Evolutionary conservation across 352 stramenopile species (phyloP).

Genomic region (Pythium biforme): DNA sequence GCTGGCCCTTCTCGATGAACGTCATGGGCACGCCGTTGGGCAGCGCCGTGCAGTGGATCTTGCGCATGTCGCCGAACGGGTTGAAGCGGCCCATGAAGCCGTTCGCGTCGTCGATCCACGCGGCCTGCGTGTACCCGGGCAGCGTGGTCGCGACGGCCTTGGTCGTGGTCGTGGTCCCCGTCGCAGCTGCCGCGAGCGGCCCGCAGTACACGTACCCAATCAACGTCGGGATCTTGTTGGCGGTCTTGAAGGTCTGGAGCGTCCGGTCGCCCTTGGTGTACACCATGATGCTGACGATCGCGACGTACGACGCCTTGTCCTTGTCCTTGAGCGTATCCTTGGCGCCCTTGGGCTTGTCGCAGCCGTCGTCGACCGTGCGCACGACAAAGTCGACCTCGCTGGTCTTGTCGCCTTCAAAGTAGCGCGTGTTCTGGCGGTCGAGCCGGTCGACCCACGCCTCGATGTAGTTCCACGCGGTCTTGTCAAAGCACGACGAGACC

Average conservation of each 20-base stretch:
- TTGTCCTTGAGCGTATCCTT: background rate
- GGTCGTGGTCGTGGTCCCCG: background rate
- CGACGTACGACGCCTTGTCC: constrained; percentile 5
- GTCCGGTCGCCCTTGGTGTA: constrained; percentile 2
- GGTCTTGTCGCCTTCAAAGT: constrained; percentile 13
- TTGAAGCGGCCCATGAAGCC: constrained; percentile 30
- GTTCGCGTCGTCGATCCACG: background rate
- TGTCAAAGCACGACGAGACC: constrained; percentile 16
- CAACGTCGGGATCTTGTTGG: background rate
- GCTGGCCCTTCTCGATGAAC: constrained; percentile 38
- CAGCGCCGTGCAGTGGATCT: constrained; percentile 36
- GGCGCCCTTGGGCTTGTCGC: constrained; percentile 1
- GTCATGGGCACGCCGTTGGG: constrained; percentile 41
- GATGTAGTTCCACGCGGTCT: background rate
- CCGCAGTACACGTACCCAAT: constrained; percentile 1
- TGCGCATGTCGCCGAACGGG: constrained; percentile 41
- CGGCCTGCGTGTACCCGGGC: background rate
- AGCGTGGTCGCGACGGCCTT: background rate
- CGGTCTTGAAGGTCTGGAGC: background rate
- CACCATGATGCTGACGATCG: constrained; percentile 15
- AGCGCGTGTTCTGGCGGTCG: background rate
- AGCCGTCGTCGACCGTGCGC: constrained; percentile 9
- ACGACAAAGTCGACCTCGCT: constrained; percentile 8
- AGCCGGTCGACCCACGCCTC: constrained; percentile 1
- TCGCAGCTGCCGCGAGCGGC: background rate